phyloP scores from a whole-genome alignment of 2,329 filamentous ascomycete species.

The Exophiala xenobiotica region DNA sequence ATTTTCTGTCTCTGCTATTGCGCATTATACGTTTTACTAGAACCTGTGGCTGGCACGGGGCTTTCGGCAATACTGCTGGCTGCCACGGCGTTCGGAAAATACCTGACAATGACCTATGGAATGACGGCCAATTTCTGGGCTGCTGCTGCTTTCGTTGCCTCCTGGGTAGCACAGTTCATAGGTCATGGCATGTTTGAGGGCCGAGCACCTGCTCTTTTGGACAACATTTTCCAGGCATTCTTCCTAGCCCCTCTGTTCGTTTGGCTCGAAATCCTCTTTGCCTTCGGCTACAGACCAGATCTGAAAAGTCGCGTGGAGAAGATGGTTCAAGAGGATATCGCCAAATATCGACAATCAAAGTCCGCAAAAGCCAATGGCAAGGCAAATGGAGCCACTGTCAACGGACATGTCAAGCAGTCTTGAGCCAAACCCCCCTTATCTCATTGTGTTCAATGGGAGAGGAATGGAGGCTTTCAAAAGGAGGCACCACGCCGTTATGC shows the following conservation, averaged over 20 bases:
- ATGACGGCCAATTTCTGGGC: constrained; percentile 64
- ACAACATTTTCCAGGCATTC: constrained; percentile 87
- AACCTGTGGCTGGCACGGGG: constrained; percentile 83
- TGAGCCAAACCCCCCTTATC: constrained; percentile 7
- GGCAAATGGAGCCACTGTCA: constrained; percentile 23
- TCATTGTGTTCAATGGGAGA: too few species aligned
- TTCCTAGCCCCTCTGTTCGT: constrained; percentile 95
- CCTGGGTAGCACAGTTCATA: constrained; percentile 87
- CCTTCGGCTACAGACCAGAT: constrained; percentile 83
- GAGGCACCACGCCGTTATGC: too few species aligned
- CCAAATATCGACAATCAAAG: constrained; percentile 67
- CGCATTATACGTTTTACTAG: constrained; percentile 82
- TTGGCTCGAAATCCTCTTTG: constrained; percentile 92
- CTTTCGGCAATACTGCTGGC: constrained; percentile 74
- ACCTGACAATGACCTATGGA: constrained; percentile 66
- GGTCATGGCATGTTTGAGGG: constrained; percentile 89
- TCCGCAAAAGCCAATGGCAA: constrained; percentile 36
- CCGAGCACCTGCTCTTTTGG: constrained; percentile 81
- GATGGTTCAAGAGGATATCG: constrained; percentile 71
- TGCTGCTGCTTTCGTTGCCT: constrained; percentile 66
- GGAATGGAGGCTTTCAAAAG: too few species aligned
- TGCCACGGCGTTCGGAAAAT: constrained; percentile 72
- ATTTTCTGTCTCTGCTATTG: constrained; percentile 64
- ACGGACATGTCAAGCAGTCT: constrained; percentile 30
- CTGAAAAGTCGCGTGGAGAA: constrained; percentile 77